Conservation (phyloP, 345 rosid species). For the Lagerstroemia speciosa region DNA sequence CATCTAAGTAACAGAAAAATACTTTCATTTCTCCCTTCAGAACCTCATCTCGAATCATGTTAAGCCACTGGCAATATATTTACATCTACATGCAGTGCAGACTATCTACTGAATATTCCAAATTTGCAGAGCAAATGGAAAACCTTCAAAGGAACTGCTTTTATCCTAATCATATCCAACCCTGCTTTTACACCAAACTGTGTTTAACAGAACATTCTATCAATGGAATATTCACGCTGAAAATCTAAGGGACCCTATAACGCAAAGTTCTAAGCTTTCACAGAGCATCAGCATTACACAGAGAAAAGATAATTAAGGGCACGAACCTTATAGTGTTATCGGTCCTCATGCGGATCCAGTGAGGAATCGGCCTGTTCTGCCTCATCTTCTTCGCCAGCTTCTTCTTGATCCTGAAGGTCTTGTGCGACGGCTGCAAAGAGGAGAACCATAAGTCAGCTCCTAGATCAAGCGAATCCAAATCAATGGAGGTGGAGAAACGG, state of each 20-base stretch:
- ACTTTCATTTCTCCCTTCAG: background rate
- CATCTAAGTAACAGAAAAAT: background rate
- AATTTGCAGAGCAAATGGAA: background rate
- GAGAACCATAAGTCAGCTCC: background rate
- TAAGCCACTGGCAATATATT: background rate
- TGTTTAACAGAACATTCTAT: background rate
- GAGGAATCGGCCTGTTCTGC: constrained; percentile 23
- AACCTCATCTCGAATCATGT: background rate
- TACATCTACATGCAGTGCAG: too few species aligned
- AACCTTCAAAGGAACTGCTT: too few species aligned
- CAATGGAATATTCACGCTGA: background rate
- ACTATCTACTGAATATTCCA: background rate
- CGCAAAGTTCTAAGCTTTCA: background rate
- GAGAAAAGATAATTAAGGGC: background rate
- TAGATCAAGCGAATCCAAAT: background rate
- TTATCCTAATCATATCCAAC: background rate
- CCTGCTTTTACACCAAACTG: background rate
- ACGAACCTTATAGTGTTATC: constrained; percentile 19
- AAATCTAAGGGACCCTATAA: background rate
- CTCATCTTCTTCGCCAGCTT: constrained; percentile 25
- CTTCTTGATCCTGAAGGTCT: constrained; percentile 16
- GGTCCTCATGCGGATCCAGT: constrained; percentile 23
- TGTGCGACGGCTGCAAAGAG: constrained; percentile 17
- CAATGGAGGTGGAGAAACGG: background rate
- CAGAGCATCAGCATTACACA: background rate